phyloP scores from a whole-genome alignment of 495 filamentous ascomycete species.

The Aspergillus sparsus region DNA sequence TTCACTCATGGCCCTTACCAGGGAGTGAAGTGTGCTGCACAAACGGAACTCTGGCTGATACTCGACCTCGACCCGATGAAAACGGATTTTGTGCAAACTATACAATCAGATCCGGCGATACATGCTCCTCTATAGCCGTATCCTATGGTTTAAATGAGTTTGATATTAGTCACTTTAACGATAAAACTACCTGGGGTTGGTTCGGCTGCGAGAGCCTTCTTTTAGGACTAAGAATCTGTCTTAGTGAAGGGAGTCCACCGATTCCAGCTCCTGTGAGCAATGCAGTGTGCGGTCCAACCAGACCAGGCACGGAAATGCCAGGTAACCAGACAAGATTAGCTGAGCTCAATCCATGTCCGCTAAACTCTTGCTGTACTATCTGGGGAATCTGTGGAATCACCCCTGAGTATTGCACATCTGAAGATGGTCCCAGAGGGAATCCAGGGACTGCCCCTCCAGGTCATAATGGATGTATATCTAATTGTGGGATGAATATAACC shows the following conservation, averaged over 20 bases:
- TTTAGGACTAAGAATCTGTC: constrained; percentile 11
- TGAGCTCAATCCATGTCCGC: constrained; percentile 13
- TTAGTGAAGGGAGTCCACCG: constrained; percentile 12
- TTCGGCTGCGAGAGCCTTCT: constrained; percentile 15
- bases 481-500: constrained; percentile 11
- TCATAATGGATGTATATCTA: constrained; percentile 15
- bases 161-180: constrained; percentile 37
- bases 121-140: constrained; percentile 28
- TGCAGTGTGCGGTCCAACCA: constrained; percentile 15
- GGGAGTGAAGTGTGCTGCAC: constrained; percentile 52
- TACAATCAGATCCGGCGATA: constrained; percentile 34
- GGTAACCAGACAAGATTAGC: constrained; percentile 4
- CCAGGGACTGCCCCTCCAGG: constrained; percentile 15
- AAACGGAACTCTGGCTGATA: constrained; percentile 38
- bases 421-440: constrained; percentile 13
- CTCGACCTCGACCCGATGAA: constrained; percentile 37
- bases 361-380: constrained; percentile 17
- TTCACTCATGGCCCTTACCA: constrained; percentile 38
- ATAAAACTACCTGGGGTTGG: constrained; percentile 27
- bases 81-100: constrained; percentile 47
- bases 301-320: constrained; percentile 5
- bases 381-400: constrained; percentile 11
- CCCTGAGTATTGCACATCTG: constrained; percentile 14
- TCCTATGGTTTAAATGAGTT: constrained; percentile 30
- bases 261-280: constrained; percentile 2